These are phyloP conservation scores for Lablab purpureus DNA, from an alignment of 306 rosid genomes.

Conservation along the genomic window DNA sequence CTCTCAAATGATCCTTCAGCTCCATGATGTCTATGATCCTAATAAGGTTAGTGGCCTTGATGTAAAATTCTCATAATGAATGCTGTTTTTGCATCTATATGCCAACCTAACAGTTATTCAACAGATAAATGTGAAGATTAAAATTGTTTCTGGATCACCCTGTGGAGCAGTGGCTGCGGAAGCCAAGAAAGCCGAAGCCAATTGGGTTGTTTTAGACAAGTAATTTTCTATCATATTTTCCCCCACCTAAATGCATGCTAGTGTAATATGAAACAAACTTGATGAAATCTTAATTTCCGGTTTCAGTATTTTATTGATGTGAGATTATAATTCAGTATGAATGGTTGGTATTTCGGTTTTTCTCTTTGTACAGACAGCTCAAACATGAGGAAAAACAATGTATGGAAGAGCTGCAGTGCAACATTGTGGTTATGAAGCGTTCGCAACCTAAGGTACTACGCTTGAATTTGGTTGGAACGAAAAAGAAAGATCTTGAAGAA, in stretches of 20 bases:
- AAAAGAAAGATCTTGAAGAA: slow-evolving; percentile 67
- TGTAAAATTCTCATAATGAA: neutral
- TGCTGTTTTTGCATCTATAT: slow-evolving; percentile 30
- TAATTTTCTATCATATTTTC: slow-evolving; percentile 51
- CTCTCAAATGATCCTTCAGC: slow-evolving; percentile 99
- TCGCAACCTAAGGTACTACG: slow-evolving; percentile 94
- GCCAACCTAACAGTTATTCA: neutral
- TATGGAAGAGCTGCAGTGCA: slow-evolving; percentile 96
- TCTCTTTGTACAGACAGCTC: slow-evolving; percentile 70
- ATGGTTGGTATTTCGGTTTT: slow-evolving; percentile 30
- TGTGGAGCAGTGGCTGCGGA: slow-evolving; percentile 91
- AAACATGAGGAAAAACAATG: slow-evolving; percentile 91
- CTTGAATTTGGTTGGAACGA: slow-evolving; percentile 79
- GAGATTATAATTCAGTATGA: slow-evolving; percentile 14
- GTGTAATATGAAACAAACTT: slow-evolving; percentile 18
- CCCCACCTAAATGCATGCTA: slow-evolving; percentile 4
- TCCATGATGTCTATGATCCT: slow-evolving; percentile 96
- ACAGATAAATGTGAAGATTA: slow-evolving; percentile 92
- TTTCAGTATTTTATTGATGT: slow-evolving; percentile 24
- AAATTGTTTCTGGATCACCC: slow-evolving; percentile 89
- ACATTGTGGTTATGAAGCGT: slow-evolving; percentile 92
- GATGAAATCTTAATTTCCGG: neutral
- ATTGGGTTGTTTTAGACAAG: slow-evolving; percentile 97
- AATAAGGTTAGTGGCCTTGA: slow-evolving; percentile 67
- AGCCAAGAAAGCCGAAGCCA: slow-evolving; percentile 82